Base-by-base conservation (phyloP, 2,329 filamentous ascomycete species). In the Metarhizium brunneum region DNA sequence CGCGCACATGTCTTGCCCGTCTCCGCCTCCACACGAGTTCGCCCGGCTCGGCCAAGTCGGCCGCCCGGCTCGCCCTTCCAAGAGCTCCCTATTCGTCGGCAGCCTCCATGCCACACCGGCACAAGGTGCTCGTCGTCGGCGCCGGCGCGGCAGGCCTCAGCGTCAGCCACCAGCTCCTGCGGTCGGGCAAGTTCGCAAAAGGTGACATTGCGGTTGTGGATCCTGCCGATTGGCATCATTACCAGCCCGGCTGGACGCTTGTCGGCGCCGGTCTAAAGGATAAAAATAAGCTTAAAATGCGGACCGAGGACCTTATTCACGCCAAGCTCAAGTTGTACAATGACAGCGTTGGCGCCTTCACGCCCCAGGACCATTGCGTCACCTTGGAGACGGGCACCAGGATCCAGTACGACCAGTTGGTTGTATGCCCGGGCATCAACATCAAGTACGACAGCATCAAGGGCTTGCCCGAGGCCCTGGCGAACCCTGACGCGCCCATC, bases 201-300 rank as follows among this genome's bases (percentile, higher is more conserved):
- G 73, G 82, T 38, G 84, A 87, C 58, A 85, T 87, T 58, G 84
- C 84, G 36, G 62, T 87, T 29, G 70, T 87, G 48, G 84, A 87
- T 59, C 84, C 84, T 0, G 76, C 84, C 1, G 65, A 70, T 59
- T 84, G 76, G 74, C 84, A 87, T 64, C 76, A 87, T 69, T 87
- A 86, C 65, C 84, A 87, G 67, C 83, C 84, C 1, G 84, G 84
- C 54, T 87, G 84, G 84, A 87, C 84, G 2, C 73, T 87, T 1
- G 84, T 87, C 2, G 84, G 84, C 47, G 83, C 81, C 43, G 84
- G 84, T 3, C 73, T 87, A 42, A 86, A 86, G 68, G 77, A 73
- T 49, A 84, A 83, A 64, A 72, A 84, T 59, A 76, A 84, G 29
- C 69, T 87, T 55, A 76, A 77, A 49, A 68, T 70, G 56, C 77